phyloP scores from a whole-genome alignment of 148 eudicot species.

The Heliamphora exappendiculata region DNA sequence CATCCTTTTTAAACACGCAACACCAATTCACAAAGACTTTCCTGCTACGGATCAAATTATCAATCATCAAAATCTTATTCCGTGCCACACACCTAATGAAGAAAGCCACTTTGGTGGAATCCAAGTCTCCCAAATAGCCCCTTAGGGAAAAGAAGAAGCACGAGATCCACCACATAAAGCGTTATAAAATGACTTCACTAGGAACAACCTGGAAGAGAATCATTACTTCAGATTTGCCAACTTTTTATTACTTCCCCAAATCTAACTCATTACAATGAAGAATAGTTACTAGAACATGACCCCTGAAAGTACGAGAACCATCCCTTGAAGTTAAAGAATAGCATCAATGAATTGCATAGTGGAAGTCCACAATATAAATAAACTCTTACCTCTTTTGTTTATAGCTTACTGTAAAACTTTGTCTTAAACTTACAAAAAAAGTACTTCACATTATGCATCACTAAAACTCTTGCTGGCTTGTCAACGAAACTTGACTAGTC shows the following conservation, averaged over 20 bases:
- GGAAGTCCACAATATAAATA: neutral
- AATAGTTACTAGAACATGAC: neutral
- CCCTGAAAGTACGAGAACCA: neutral
- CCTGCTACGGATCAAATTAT: no score
- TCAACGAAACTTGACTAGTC: neutral
- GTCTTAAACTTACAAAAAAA: neutral
- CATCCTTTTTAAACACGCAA: no score
- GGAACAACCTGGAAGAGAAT: no score
- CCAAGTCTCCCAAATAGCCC: no score
- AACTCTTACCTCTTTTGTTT: neutral
- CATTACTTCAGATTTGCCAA: neutral
- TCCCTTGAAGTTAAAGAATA: conserved; percentile 2
- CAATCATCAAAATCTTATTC: no score
- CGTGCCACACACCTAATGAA: no score
- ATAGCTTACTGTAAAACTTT: neutral
- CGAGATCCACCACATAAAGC: no score
- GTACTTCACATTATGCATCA: neutral
- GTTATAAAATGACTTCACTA: no score
- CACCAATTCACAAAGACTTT: no score
- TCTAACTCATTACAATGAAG: neutral
- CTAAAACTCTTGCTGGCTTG: neutral
- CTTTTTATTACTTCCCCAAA: neutral
- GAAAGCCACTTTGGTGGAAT: no score
- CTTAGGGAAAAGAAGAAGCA: no score
- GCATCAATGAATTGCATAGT: neutral